A percentile compares a stretch with the other conserved stretches of the same genome.
Conservation (phyloP, 345 rosid species). For the Citrus reticulata region DNA sequence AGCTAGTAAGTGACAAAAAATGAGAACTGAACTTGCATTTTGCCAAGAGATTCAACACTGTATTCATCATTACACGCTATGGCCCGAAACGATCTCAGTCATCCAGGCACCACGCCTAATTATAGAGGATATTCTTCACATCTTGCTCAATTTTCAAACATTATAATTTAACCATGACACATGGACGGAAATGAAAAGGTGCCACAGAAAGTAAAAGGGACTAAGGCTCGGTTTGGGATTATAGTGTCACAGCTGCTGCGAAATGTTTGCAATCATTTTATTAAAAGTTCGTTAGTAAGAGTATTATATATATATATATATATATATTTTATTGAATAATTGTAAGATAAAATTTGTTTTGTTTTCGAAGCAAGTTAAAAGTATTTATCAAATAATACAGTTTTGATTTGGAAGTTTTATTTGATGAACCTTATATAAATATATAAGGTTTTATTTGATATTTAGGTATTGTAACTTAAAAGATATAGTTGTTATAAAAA, state of each 20-base stretch:
- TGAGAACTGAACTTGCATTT: background rate
- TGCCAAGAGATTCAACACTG: background rate
- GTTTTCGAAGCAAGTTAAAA: no score
- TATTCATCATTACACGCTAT: conserved; percentile 3
- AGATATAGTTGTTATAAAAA: no score
- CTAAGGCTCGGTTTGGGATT: background rate
- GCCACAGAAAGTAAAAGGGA: background rate
- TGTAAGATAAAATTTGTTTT: no score
- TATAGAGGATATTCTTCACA: background rate
- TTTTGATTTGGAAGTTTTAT: no score
- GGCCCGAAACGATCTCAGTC: conserved; percentile 8
- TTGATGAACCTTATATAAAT: no score
- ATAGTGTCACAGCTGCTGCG: background rate
- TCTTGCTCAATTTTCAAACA: background rate
- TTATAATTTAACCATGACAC: conserved; percentile 6
- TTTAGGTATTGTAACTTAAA: no score
- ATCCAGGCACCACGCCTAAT: background rate
- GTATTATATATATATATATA: no score
- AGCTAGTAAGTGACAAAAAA: conserved; percentile 14
- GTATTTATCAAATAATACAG: no score
- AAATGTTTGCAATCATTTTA: background rate
- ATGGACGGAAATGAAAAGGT: background rate
- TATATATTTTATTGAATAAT: background rate
- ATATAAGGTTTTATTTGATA: no score
- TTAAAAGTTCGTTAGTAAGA: background rate